phyloP scores from a whole-genome alignment of 495 filamentous ascomycete genomes.

The Xylaria palmicola region DNA sequence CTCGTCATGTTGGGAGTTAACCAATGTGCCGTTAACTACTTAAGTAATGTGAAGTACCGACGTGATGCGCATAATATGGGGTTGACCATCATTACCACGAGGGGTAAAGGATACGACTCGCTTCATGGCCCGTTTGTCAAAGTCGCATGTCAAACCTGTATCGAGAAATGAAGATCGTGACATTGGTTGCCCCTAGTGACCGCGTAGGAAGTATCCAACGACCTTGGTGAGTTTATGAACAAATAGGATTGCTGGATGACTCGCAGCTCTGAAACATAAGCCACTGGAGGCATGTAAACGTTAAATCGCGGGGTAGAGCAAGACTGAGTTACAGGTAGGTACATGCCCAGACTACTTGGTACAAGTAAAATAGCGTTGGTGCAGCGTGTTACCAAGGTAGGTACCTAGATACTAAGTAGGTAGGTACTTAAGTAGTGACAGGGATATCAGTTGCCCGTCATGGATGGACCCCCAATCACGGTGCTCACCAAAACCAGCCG shows the following conservation, averaged over 20 bases:
- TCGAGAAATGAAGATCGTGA: too few relatives aligned
- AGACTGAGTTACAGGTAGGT: too few relatives aligned
- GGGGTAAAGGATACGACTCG: not conserved
- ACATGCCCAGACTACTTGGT: too few relatives aligned
- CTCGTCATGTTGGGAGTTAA: not conserved
- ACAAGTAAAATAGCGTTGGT: not conserved
- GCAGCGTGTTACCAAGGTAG: not conserved
- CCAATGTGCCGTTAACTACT: not conserved
- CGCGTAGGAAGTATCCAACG: too few relatives aligned
- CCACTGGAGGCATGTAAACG: too few relatives aligned
- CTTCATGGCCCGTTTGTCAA: not conserved
- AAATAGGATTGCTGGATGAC: conserved; percentile 1
- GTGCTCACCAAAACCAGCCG: not conserved
- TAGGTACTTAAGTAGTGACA: too few relatives aligned
- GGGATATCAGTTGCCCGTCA: not conserved
- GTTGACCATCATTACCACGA: not conserved
- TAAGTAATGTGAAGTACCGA: not conserved
- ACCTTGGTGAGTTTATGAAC: not conserved
- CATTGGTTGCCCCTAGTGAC: too few relatives aligned
- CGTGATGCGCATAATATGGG: not conserved
- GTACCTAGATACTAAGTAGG: too few relatives aligned
- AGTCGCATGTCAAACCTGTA: not conserved
- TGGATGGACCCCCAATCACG: conserved; percentile 2
- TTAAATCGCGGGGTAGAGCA: conserved; percentile 17
- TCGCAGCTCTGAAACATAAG: conserved; percentile 2